Conservation (phyloP, 768 basidiomycete genomes). For the Crucibulum laeve region DNA sequence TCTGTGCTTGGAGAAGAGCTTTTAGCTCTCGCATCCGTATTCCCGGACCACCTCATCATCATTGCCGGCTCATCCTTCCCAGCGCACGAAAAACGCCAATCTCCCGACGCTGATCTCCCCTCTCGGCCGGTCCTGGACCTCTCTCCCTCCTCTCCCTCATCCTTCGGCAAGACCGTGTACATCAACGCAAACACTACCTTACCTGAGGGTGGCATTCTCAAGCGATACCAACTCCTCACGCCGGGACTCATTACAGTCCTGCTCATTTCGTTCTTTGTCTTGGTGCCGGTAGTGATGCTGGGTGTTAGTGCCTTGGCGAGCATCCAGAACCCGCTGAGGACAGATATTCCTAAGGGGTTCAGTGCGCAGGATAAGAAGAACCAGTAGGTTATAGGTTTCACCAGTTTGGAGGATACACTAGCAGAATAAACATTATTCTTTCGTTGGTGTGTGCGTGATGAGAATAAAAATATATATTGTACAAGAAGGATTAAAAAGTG, state of each 20-base stretch:
- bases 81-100: conserved; percentile 35
- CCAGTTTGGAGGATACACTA: too few relatives aligned
- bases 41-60: conserved; percentile 63
- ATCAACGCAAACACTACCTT: conserved; percentile 28
- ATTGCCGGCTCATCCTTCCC: conserved; percentile 51
- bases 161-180: conserved; percentile 3
- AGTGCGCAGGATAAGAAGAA: conserved; percentile 72
- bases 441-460: too few relatives aligned
- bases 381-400: conserved; percentile 38
- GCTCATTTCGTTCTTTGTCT: conserved; percentile 60
- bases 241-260: conserved; percentile 67
- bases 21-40: conserved; percentile 36
- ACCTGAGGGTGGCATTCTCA: conserved; percentile 56
- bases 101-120: conserved; percentile 9
- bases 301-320: conserved; percentile 66
- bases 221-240: conserved; percentile 73
- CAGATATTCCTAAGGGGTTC: conserved; percentile 62
- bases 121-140: conserved; percentile 20
- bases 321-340: conserved; percentile 66
- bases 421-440: too few relatives aligned
- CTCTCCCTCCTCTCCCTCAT: conserved; percentile 2
- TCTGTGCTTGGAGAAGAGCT: conserved; percentile 44
- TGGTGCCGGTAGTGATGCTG: conserved; percentile 61
- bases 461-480: too few relatives aligned
- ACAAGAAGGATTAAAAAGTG: too few relatives aligned